Conservation (phyloP, 352 stramenopile genomes). For the Phytophthora meadii region DNA sequence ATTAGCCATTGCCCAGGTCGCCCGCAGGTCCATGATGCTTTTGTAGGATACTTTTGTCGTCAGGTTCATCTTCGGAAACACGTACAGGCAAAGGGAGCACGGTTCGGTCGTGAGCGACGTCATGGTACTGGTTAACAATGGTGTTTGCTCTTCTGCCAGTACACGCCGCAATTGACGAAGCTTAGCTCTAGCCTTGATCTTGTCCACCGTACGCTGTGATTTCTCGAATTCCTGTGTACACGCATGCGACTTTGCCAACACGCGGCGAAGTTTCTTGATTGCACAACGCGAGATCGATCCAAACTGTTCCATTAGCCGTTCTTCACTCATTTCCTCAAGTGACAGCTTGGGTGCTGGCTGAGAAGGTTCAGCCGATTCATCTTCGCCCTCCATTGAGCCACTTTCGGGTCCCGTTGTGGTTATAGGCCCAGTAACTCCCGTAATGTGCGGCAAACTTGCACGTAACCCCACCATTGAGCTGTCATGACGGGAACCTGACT, state of each 20-base stretch:
- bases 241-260: slow-evolving; percentile 66
- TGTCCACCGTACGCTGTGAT: slow-evolving; percentile 54
- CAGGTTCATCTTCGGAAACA: slow-evolving; percentile 68
- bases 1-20: slow-evolving; percentile 41
- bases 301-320: slow-evolving; percentile 55
- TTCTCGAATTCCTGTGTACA: slow-evolving; percentile 67
- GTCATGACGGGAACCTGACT: slow-evolving; percentile 16
- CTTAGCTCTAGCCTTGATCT: slow-evolving; percentile 56
- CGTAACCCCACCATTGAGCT: slow-evolving; percentile 21
- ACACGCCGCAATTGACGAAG: slow-evolving; percentile 42
- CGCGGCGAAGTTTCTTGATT: slow-evolving; percentile 65
- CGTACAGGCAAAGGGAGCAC: slow-evolving; percentile 60
- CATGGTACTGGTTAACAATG: slow-evolving; percentile 59
- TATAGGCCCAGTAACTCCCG: slow-evolving; percentile 18
- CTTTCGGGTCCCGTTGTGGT: neutral
- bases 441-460: slow-evolving; percentile 37
- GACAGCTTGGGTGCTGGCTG: slow-evolving; percentile 27
- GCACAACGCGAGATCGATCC: slow-evolving; percentile 51
- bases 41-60: slow-evolving; percentile 69
- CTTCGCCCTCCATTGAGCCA: slow-evolving; percentile 13
- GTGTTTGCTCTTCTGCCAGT: slow-evolving; percentile 51
- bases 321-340: slow-evolving; percentile 69
- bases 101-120: slow-evolving; percentile 57
- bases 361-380: neutral
- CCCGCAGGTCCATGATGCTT: slow-evolving; percentile 62